Evolutionary conservation across 163 green algal genomes (phyloP).

Genomic region (Chlorella variabilis): DNA sequence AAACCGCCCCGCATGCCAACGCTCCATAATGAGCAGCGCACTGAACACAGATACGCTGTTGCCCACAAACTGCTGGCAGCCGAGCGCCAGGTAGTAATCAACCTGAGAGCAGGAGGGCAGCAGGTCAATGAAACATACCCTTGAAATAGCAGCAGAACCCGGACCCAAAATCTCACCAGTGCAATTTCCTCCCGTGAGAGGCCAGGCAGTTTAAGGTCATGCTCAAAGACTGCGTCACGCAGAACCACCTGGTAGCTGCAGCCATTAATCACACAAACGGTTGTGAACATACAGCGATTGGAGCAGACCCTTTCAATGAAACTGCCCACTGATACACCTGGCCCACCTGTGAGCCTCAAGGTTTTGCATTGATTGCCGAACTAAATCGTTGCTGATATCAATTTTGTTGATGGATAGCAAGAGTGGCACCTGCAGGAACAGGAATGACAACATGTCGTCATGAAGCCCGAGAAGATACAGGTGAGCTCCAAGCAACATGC

Average conservation of each 20-base stretch:
- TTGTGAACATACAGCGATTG: too few relatives aligned
- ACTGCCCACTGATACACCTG: background rate
- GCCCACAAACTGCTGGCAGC: conserved; percentile 50
- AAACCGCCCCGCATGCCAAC: conserved; percentile 42
- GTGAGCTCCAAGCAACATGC: background rate
- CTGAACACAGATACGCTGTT: conserved; percentile 58
- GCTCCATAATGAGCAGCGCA: conserved; percentile 55
- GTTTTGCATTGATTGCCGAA: background rate
- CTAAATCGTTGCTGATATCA: background rate
- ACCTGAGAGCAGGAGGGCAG: background rate
- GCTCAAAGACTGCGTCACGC: background rate
- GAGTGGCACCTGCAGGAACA: background rate
- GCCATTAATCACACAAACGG: too few relatives aligned
- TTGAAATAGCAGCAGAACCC: background rate
- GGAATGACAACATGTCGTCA: background rate
- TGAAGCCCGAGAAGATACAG: background rate
- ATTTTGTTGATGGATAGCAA: background rate
- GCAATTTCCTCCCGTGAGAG: background rate
- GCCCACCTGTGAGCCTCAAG: background rate
- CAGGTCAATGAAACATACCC: background rate
- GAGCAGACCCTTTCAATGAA: too few relatives aligned
- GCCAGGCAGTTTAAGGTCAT: background rate
- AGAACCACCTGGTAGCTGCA: background rate
- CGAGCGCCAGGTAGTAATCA: conserved; percentile 19
- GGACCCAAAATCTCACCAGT: background rate